Evolutionary conservation across 2,329 filamentous ascomycete species (phyloP).

Genomic region (Apiospora sp.): DNA sequence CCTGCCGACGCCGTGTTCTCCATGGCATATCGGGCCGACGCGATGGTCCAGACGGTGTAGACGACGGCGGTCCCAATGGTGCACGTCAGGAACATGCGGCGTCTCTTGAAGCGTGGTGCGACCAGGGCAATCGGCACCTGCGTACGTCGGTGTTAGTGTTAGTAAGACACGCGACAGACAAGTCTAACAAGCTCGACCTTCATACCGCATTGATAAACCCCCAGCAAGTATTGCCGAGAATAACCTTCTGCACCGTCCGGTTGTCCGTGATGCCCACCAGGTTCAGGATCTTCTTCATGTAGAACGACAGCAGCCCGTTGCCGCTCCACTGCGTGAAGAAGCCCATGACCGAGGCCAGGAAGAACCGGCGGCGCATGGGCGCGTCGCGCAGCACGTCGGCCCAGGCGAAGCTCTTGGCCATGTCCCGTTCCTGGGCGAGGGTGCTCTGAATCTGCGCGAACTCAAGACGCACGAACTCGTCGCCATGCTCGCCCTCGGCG

Average conservation of each 20-base stretch:
- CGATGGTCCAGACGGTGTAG: constrained; percentile 50
- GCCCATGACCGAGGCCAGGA: constrained; percentile 45
- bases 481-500: constrained; percentile 59
- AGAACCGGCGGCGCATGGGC: constrained; percentile 45
- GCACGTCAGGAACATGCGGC: constrained; percentile 47
- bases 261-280: constrained; percentile 49
- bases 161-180: neutral
- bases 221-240: constrained; percentile 49
- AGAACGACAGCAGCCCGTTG: constrained; percentile 49
- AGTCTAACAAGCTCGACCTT: no score
- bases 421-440: constrained; percentile 54
- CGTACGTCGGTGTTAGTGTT: neutral
- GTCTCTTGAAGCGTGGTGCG: constrained; percentile 44
- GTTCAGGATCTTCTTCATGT: constrained; percentile 50
- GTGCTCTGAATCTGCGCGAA: constrained; percentile 64
- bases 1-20: constrained; percentile 43
- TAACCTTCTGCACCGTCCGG: constrained; percentile 47
- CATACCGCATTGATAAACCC: constrained; percentile 42
- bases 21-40: constrained; percentile 47
- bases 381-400: constrained; percentile 44
- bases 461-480: constrained; percentile 62
- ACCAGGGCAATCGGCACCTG: constrained; percentile 45
- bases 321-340: constrained; percentile 52
- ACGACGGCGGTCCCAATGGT: constrained; percentile 47
- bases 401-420: constrained; percentile 52